These are phyloP conservation scores for Aspergillus intermedius DNA, from an alignment of 2,329 filamentous ascomycete genomes.

Conservation along the genomic window DNA sequence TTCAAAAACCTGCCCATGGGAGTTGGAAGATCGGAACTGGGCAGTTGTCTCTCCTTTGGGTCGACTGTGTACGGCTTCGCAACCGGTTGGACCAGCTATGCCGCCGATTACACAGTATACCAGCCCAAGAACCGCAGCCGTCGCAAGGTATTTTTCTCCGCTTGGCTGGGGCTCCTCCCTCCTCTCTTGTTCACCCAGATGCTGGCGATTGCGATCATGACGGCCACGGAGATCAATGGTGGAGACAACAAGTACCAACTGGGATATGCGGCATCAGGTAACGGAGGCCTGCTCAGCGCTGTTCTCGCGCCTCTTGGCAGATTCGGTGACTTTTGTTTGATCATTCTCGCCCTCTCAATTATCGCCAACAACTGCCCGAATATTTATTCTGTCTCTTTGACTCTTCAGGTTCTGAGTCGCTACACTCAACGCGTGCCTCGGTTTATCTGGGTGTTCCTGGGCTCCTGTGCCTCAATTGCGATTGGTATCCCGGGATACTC, in stretches of 20 bases:
- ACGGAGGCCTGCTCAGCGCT: conserved; percentile 61
- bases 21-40: conserved; percentile 53
- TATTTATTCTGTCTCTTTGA: conserved; percentile 64
- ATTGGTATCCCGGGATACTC: conserved; percentile 64
- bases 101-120: conserved; percentile 75
- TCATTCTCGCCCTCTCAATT: conserved; percentile 60
- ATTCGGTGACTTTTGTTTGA: conserved; percentile 67
- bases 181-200: conserved; percentile 69
- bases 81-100: conserved; percentile 67
- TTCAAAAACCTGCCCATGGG: conserved; percentile 59
- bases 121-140: conserved; percentile 58
- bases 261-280: conserved; percentile 52
- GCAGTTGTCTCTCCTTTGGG: conserved; percentile 58
- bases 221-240: conserved; percentile 52
- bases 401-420: conserved; percentile 58
- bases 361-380: conserved; percentile 67
- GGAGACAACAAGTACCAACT: conserved; percentile 49
- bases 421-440: conserved; percentile 57
- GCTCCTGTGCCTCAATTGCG: conserved; percentile 58
- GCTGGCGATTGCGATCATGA: conserved; percentile 64
- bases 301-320: conserved; percentile 58
- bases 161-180: conserved; percentile 62
- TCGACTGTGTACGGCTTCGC: conserved; percentile 62
- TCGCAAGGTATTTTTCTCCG: conserved; percentile 60
- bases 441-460: conserved; percentile 60